These are phyloP conservation scores for Leucaena leucocephala DNA, from an alignment of 306 rosid genomes.

Conservation along the genomic window DNA sequence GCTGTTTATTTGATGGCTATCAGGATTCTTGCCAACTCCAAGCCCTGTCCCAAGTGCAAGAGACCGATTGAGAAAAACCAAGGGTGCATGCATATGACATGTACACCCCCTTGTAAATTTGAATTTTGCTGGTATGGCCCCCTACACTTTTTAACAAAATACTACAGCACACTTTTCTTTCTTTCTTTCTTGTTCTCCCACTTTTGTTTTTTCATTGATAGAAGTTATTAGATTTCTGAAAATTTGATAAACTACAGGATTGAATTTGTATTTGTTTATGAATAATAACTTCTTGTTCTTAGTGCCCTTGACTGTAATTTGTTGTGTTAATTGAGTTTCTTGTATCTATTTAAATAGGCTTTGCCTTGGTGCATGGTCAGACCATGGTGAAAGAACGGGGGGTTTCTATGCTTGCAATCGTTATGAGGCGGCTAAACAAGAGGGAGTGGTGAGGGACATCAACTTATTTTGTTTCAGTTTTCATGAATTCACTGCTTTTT, in stretches of 20 bases:
- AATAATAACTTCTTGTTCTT: neutral
- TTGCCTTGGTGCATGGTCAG: constrained; percentile 75
- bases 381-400: constrained; percentile 71
- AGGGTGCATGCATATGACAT: constrained; percentile 94
- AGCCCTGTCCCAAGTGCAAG: constrained; percentile 95
- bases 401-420: constrained; percentile 78
- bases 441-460: constrained; percentile 60
- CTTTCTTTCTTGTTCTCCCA: neutral
- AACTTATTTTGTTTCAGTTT: constrained; percentile 21
- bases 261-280: neutral
- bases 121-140: constrained; percentile 79
- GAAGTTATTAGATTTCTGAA: neutral
- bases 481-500: constrained; percentile 1
- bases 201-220: neutral
- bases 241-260: neutral
- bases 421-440: constrained; percentile 63
- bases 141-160: neutral
- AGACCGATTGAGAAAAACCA: constrained; percentile 84
- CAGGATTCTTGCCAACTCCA: constrained; percentile 88
- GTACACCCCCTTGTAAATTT: constrained; percentile 81
- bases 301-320: neutral
- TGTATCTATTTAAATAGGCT: constrained; percentile 59
- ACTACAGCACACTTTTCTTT: neutral
- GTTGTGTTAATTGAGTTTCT: constrained; percentile 28
- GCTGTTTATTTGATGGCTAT: neutral